Evolutionary conservation across 1,284 basidiomycete genomes (phyloP).

Genomic region (Cutaneotrichosporon cyanovorans): DNA sequence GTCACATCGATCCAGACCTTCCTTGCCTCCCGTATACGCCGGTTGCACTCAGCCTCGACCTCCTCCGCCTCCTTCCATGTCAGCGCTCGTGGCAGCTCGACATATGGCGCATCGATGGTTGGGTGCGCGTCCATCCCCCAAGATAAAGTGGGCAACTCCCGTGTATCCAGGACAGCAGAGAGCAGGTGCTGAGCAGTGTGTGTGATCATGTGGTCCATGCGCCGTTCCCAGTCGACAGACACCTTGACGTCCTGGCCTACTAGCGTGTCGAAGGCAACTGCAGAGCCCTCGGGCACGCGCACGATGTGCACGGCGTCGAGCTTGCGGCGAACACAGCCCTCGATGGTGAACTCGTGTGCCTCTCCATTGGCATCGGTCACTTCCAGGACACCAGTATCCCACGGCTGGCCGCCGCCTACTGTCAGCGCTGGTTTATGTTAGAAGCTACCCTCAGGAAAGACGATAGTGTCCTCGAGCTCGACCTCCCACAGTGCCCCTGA

Average conservation of each 20-base stretch:
- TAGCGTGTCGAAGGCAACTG: conserved; percentile 44
- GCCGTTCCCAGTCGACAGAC: conserved; percentile 58
- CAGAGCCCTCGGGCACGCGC: conserved; percentile 39
- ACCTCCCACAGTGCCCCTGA: conserved; percentile 46
- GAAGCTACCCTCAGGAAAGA: conserved; percentile 63
- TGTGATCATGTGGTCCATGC: conserved; percentile 76
- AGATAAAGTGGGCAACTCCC: conserved; percentile 67
- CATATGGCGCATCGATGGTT: conserved; percentile 63
- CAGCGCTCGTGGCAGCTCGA: conserved; percentile 67
- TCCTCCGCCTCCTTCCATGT: conserved; percentile 57
- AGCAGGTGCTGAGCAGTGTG: conserved; percentile 77
- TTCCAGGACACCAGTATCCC: conserved; percentile 62
- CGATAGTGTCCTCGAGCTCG: conserved; percentile 69
- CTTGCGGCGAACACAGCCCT: conserved; percentile 62
- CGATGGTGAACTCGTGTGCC: conserved; percentile 55
- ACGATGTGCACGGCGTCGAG: conserved; percentile 73
- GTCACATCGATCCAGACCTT: conserved; percentile 37
- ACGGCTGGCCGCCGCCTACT: conserved; percentile 71
- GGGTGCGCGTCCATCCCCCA: conserved; percentile 54
- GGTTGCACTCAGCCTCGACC: conserved; percentile 62
- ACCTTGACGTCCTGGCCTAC: conserved; percentile 54
- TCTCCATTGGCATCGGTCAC: conserved; percentile 32
- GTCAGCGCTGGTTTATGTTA: conserved; percentile 2
- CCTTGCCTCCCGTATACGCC: conserved; percentile 46
- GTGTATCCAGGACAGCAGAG: conserved; percentile 67